Evolutionary conservation across 2,329 filamentous ascomycete species (phyloP), one percentile per base, ranked within the genome.

Genomic region (Botrytis elliptica): DNA sequence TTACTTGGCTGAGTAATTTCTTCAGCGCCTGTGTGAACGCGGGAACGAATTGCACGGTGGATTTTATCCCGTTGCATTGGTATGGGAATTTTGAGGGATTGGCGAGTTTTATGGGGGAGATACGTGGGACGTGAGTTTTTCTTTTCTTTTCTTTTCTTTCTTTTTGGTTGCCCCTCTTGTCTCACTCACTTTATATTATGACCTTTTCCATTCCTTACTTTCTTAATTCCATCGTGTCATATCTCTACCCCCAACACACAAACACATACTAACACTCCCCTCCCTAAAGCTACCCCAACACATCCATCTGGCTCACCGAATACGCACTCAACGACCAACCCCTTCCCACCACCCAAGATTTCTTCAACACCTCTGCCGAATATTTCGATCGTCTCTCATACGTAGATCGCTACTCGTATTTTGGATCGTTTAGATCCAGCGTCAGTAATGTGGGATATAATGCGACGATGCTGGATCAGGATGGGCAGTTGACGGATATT

Each of bases 261-360:
- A 49, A 52, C 49, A n/a, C 25, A 52, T 38, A 73, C 69, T 75
- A 49, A 75, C 70, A 49, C 55, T 18, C 8, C 14, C 14, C 52
- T 33, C 42, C 42, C 66, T 12, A n/a, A 29, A 89, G 88, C 36
- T 91, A 89, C 81, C 90, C 89, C 14, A 85, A 88, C 75, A 84
- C 85, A 49, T 85, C 87, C 5, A 88, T 95, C 75, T 95, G 93
- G 93, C 85, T 95, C 18, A 95, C 93, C 40, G 93, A 96, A 82
- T 94, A 91, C 81, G 92, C 91, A 55, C 86, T 86, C 71, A 81
- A 84, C 72, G 84, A 88, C 73, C 82, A 91, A 75, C 83, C 86
- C 40, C 85, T 93, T 25, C 74, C 80, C 1, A 82, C 85, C 0
- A 91, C 90, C 0, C 88, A 93, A 79, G 77, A 80, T 0, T 94